A percentile compares a stretch with the other conserved stretches of the same genome.
Conservation (phyloP, 1,284 basidiomycete genomes). For the Dichomitus squalens region DNA sequence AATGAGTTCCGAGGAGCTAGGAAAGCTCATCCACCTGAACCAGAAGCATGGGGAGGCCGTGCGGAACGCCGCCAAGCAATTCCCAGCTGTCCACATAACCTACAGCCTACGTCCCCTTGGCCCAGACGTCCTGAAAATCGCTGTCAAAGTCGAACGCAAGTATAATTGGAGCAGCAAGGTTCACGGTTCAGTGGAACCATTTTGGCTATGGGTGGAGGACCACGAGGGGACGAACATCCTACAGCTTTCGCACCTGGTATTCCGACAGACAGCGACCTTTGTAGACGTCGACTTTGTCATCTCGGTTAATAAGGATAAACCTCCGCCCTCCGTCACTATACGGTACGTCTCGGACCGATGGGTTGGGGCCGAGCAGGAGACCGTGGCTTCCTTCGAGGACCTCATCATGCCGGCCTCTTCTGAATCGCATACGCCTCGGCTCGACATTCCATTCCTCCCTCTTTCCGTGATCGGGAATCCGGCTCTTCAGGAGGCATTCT, state of each 20-base stretch:
- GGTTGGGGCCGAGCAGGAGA: constrained; percentile 88
- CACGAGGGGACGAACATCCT: constrained; percentile 79
- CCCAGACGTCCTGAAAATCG: constrained; percentile 82
- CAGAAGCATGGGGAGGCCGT: constrained; percentile 83
- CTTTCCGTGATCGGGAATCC: constrained; percentile 55
- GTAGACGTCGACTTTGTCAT: constrained; percentile 83
- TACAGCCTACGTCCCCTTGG: constrained; percentile 82
- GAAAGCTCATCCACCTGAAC: constrained; percentile 86
- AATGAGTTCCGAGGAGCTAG: constrained; percentile 79
- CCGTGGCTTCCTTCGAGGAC: constrained; percentile 64
- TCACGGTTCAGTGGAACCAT: constrained; percentile 83
- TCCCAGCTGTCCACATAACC: constrained; percentile 76
- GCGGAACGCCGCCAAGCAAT: constrained; percentile 80
- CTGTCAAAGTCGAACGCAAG: constrained; percentile 61
- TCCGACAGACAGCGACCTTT: constrained; percentile 65
- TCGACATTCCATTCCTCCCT: constrained; percentile 84
- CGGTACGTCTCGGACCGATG: constrained; percentile 91
- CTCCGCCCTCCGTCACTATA: constrained; percentile 66
- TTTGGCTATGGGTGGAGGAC: constrained; percentile 97
- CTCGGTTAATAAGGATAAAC: constrained; percentile 61
- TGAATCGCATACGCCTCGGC: constrained; percentile 64
- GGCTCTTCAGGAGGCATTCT: constrained; percentile 49
- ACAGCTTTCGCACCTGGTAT: constrained; percentile 76
- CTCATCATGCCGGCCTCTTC: constrained; percentile 79
- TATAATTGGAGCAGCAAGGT: constrained; percentile 88